Base-by-base conservation (phyloP, 2,329 filamentous ascomycete species). In the Fusarium multiceps region DNA sequence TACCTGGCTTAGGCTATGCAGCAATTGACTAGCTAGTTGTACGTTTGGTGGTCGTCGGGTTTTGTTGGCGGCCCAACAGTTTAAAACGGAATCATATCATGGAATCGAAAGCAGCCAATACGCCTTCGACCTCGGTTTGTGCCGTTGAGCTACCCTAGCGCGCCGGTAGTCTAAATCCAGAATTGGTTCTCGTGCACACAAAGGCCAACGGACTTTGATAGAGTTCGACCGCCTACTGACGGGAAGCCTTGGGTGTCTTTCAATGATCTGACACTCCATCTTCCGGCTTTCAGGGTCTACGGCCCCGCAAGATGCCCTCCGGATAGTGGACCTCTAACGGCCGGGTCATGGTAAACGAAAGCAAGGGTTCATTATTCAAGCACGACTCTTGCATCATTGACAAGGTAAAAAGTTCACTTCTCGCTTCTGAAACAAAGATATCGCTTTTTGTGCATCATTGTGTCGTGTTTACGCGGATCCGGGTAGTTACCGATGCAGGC, bases 251-350 rank as follows among this genome's bases (percentile, higher is more conserved):
- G 18, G n/a, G 25, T 6, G 23, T 21, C 21, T 34, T 27, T n/a
- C 3, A 43, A 67, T 59, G 63, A 56, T 47, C 25, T 59, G 67
- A 51, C 37, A 37, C 41, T 59, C 23, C 62, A 45, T 50, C n/a
- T 28, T 50, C 57, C 49, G 46, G 50, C 21, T 20, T 23, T 61
- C 47, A 57, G 63, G 63, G 59, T 68, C 68, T 71, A 55, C 67
- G 47, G 68, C 63, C 67, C 68, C 67, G 63, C 63, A 71, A 56
- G 53, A 37, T 55, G 41, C n/a, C 28, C 30, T 55, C 59, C 68
- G 59, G 59, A 49, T 42, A 43, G 60, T 70, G 68, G 68, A 49
- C 55, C 68, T 55, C 5, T 12, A 71, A 71, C 67, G 50, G 47
- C 68, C 57, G 55, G 48, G 55, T 55, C 30, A 68, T 64, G 43